These are phyloP conservation scores for Paecilomyces niveus DNA, from an alignment of 2,329 filamentous ascomycete species.

Conservation along the genomic window DNA sequence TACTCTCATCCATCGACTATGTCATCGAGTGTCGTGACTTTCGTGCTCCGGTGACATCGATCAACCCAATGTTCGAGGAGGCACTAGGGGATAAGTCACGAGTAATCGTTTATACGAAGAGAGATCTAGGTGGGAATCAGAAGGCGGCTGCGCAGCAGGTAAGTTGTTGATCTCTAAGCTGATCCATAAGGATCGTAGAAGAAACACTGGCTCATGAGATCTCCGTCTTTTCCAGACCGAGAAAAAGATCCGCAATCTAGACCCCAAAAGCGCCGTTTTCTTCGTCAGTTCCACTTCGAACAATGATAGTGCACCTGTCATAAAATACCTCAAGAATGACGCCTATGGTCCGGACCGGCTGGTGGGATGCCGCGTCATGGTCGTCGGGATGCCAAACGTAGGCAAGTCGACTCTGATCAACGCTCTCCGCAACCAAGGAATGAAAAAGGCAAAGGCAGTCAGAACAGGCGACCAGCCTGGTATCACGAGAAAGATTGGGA, in stretches of 20 bases:
- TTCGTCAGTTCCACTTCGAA: slow-evolving; percentile 27
- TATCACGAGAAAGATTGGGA: slow-evolving; percentile 77
- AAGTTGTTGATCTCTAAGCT: slow-evolving; percentile 5
- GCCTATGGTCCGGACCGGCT: slow-evolving; percentile 41
- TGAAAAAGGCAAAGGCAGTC: slow-evolving; percentile 62
- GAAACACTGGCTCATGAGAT: neutral
- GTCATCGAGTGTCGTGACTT: slow-evolving; percentile 94
- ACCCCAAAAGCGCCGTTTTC: slow-evolving; percentile 26
- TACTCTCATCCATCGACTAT: slow-evolving; percentile 74
- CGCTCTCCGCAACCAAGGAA: slow-evolving; percentile 63
- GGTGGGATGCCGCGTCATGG: slow-evolving; percentile 75
- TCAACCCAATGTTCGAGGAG: slow-evolving; percentile 83
- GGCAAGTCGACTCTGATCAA: slow-evolving; percentile 96
- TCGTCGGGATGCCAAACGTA: slow-evolving; percentile 97
- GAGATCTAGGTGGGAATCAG: slow-evolving; percentile 58
- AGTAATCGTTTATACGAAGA: slow-evolving; percentile 85
- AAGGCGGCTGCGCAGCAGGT: slow-evolving; percentile 37
- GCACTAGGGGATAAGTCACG: slow-evolving; percentile 65
- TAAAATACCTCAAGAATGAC: slow-evolving; percentile 25
- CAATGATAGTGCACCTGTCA: slow-evolving; percentile 22
- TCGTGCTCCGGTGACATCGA: slow-evolving; percentile 78
- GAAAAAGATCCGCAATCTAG: slow-evolving; percentile 25
- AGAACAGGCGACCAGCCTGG: slow-evolving; percentile 81
- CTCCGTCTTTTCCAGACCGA: slow-evolving; percentile 18
- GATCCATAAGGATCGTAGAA: neutral